Percentiles rank a stretch among this genome's conserved stretches.
phyloP scores from a whole-genome alignment of 345 rosid genomes.

The Geranium brycei region DNA sequence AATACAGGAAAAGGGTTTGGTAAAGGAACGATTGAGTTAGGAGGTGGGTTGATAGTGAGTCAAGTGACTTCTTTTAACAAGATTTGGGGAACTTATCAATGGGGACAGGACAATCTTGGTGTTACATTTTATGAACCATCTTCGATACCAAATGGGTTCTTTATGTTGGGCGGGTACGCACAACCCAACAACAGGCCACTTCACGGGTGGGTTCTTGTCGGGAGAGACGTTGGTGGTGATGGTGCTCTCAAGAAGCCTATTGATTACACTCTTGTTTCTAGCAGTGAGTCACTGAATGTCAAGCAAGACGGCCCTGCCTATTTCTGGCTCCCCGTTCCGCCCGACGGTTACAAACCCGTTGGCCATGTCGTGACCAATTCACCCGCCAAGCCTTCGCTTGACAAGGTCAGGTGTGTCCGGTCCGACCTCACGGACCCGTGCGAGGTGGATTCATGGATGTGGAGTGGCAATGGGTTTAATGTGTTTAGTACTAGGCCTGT shows the following conservation, averaged over 20 bases:
- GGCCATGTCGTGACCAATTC: slow-evolving; percentile 55
- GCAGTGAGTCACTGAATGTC: slow-evolving; percentile 43
- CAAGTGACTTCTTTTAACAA: slow-evolving; percentile 45
- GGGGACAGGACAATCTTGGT: slow-evolving; percentile 58
- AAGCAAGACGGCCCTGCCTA: slow-evolving; percentile 53
- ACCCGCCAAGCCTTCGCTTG: slow-evolving; percentile 49
- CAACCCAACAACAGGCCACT: slow-evolving; percentile 50
- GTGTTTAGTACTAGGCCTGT: slow-evolving; percentile 33
- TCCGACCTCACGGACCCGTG: slow-evolving; percentile 53
- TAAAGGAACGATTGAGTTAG: slow-evolving; percentile 40
- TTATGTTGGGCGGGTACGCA: slow-evolving; percentile 42
- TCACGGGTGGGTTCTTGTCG: slow-evolving; percentile 56
- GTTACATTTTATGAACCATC: slow-evolving; percentile 66
- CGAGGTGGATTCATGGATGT: slow-evolving; percentile 35
- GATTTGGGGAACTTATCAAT: slow-evolving; percentile 45
- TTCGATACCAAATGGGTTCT: slow-evolving; percentile 32
- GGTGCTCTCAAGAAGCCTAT: slow-evolving; percentile 33
- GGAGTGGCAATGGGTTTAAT: slow-evolving; percentile 39
- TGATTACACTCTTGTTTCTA: slow-evolving; percentile 72
- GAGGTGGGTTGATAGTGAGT: slow-evolving; percentile 50
- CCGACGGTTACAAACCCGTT: slow-evolving; percentile 51
- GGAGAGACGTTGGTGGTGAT: slow-evolving; percentile 23
- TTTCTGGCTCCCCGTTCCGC: slow-evolving; percentile 65
- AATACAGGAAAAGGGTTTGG: slow-evolving; percentile 30
- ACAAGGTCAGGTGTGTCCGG: slow-evolving; percentile 52